Evolutionary conservation across 257 asterid genomes (phyloP), one percentile per base, ranked within the genome.

Genomic region (Nicotiana obtusifolia): DNA sequence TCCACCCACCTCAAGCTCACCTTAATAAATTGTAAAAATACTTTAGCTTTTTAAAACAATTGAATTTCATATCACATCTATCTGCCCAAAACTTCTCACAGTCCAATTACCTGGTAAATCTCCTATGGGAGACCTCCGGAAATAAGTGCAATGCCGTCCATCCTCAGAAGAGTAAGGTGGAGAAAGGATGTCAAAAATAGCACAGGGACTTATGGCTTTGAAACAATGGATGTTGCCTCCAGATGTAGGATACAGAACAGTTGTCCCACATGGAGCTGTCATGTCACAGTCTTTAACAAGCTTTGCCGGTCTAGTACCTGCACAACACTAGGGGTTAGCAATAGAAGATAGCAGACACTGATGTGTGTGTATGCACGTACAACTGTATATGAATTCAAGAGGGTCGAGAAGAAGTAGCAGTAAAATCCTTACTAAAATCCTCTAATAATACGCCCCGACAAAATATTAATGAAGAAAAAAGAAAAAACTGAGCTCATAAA

Each of bases 181-280:
- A 82, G 93, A 94, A 78, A 96, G 98, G 86, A 96, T 96, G 87
- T 96, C 99, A 60, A 96, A 93, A 84, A 96, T 87, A 49, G 99
- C 99, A 64, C 99, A 96, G 28, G 98, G 99, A 77, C 94, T 91
- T 68, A 92, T 85, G 22, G 99, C 99, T 88, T 87, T 91, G 90
- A 96, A 96, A 90, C 91, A 91, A 81, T 96, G 99, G 87, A 96
- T 92, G 84, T 96, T 94, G 75, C 99, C 99, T 80, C 98, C 99
- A 68, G 88, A 84, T 22, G 87, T 90, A 49, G 99, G 99, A 80
- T 92, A 93, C 53, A 96, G 98, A 84, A 91, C 35, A 7, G 99
- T 96, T 13, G 99, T 91, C 73, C 85, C 97, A 66, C 94, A 92
- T 16, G 98, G 99, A 82, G 97, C 98, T 19, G 41, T 83, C 99